These are phyloP conservation scores for Nemania sp. DNA, from an alignment of 2,329 filamentous ascomycete genomes.

Conservation along the genomic window DNA sequence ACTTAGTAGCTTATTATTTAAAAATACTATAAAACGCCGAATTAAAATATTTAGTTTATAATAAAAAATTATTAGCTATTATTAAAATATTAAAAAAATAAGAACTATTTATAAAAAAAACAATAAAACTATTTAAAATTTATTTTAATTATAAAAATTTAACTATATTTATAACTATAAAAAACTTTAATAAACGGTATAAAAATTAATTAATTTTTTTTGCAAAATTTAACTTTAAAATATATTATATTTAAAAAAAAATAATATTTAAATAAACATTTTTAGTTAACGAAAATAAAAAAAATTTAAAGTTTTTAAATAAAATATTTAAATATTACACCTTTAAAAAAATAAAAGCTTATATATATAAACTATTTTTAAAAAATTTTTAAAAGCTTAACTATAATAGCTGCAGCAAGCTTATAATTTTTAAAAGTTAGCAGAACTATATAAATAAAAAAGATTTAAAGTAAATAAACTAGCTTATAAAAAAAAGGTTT, in stretches of 20 bases:
- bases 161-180: too few relatives aligned
- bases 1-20: neutral
- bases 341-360: neutral
- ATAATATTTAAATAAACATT: constrained; percentile 4
- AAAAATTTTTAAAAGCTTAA: too few relatives aligned
- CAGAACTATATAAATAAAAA: neutral
- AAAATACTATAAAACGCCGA: neutral
- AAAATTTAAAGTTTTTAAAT: neutral
- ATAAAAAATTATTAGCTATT: neutral
- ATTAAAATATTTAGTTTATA: neutral
- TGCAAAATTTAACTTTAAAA: constrained; percentile 6
- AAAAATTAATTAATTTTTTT: neutral
- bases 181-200: neutral
- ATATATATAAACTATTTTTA: too few relatives aligned
- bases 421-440: too few relatives aligned
- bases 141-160: constrained; percentile 1
- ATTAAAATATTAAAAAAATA: constrained; percentile 7
- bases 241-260: constrained; percentile 4
- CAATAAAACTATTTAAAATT: constrained; percentile 3
- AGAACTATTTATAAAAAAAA: constrained; percentile 1
- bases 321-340: constrained; percentile 3
- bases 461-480: neutral
- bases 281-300: neutral
- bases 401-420: too few relatives aligned
- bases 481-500: neutral